phyloP scores from a whole-genome alignment of 2,329 filamentous ascomycete species.

The Dryadomyces sulphureus region DNA sequence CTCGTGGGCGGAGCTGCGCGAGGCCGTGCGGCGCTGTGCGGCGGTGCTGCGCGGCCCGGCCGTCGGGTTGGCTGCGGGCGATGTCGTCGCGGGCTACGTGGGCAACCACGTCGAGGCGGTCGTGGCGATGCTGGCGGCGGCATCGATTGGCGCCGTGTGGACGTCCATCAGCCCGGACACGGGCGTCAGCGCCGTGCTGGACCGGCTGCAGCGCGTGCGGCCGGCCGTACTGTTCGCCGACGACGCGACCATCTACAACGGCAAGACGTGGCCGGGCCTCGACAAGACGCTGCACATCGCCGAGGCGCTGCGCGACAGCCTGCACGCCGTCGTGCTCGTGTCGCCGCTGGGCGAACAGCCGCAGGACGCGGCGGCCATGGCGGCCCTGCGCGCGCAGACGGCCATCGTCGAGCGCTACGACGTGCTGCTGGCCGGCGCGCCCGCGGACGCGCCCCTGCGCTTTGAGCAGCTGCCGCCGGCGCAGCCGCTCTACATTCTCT shows the following conservation, averaged over 20 bases:
- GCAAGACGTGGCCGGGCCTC: conserved; percentile 69
- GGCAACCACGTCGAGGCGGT: conserved; percentile 82
- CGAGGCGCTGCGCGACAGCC: conserved; percentile 48
- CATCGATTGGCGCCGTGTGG: conserved; percentile 78
- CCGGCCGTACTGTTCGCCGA: conserved; percentile 75
- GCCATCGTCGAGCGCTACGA: conserved; percentile 29
- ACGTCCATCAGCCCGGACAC: conserved; percentile 87
- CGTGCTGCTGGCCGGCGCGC: conserved; percentile 27
- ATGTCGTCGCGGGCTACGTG: conserved; percentile 59
- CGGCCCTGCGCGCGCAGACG: conserved; percentile 23
- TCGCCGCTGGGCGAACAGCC: conserved; percentile 30
- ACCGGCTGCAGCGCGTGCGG: conserved; percentile 72
- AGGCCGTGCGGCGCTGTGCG: conserved; percentile 61
- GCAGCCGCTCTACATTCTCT: conserved; percentile 86
- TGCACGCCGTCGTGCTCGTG: conserved; percentile 60
- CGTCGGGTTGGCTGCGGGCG: conserved; percentile 40
- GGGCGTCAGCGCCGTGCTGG: conserved; percentile 79
- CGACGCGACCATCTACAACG: conserved; percentile 82
- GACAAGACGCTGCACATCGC: conserved; percentile 69
- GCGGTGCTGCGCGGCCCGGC: conserved; percentile 44
- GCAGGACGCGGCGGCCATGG: conserved; percentile 21
- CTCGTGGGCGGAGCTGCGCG: conserved; percentile 68
- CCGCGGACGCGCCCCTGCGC: conserved; percentile 28
- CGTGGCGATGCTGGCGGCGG: conserved; percentile 73
- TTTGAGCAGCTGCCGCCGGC: conserved; percentile 74